Percentiles rank a stretch among this genome's conserved stretches.
Conservation (phyloP, 495 filamentous ascomycete species). For the Cercophora samala region DNA sequence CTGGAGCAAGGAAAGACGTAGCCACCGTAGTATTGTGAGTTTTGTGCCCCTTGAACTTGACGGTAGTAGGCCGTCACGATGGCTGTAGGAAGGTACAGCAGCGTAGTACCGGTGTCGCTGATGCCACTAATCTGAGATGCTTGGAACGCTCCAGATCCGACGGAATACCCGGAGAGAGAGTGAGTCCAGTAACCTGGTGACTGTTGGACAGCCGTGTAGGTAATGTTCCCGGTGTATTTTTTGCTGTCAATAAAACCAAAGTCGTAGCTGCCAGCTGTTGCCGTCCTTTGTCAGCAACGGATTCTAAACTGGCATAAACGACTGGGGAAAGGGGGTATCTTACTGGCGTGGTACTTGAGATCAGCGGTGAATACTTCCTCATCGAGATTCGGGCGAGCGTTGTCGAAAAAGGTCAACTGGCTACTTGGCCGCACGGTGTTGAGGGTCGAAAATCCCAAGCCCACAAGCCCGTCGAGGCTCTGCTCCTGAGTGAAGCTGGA, state of each 20-base stretch:
- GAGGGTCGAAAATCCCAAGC: constrained; percentile 67
- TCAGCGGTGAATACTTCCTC: constrained; percentile 63
- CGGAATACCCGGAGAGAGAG: constrained; percentile 57
- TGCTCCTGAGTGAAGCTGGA: constrained; percentile 57
- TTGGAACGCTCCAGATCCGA: constrained; percentile 47
- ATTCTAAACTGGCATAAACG: not conserved
- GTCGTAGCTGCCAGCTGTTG: constrained; percentile 64
- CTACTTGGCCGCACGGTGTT: constrained; percentile 62
- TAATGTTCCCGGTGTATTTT: constrained; percentile 63
- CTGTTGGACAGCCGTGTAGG: constrained; percentile 58
- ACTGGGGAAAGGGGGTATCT: constrained; percentile 10
- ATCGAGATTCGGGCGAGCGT: constrained; percentile 55
- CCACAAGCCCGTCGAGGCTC: constrained; percentile 69
- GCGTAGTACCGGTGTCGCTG: constrained; percentile 73
- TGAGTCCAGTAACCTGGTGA: constrained; percentile 72
- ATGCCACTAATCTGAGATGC: constrained; percentile 49
- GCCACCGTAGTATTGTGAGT: constrained; percentile 55
- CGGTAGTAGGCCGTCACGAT: constrained; percentile 65
- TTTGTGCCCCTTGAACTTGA: constrained; percentile 51
- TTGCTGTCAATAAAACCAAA: constrained; percentile 68
- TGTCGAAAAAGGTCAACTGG: constrained; percentile 72
- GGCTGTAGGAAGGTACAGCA: constrained; percentile 57
- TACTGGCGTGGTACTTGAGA: constrained; percentile 56
- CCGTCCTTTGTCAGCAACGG: not conserved
- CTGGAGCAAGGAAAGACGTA: constrained; percentile 67